Evolutionary conservation across 1,284 basidiomycete genomes (phyloP).

Genomic region (Porodaedalea pini): DNA sequence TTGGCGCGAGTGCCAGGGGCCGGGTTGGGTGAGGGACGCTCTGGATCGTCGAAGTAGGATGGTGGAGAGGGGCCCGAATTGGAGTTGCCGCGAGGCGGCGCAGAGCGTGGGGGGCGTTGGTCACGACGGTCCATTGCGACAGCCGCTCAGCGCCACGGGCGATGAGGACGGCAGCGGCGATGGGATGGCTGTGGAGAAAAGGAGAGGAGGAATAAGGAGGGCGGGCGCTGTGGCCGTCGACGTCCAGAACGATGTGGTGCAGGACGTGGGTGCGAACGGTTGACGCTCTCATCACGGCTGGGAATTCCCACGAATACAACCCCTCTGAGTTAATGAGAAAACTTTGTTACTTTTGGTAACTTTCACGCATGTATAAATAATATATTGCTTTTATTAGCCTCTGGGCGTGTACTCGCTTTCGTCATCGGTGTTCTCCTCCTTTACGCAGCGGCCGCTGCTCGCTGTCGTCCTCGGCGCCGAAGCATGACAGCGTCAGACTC

Average conservation of each 20-base stretch:
- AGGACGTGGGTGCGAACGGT: slow-evolving; percentile 1
- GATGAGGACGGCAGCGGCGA: neutral
- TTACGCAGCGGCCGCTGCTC: too few relatives aligned
- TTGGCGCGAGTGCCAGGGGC: slow-evolving; percentile 38
- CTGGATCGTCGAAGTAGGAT: slow-evolving; percentile 33
- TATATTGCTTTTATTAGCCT: neutral
- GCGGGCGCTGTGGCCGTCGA: neutral
- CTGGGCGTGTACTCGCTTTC: neutral
- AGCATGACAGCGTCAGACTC: too few relatives aligned
- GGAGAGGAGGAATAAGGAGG: slow-evolving; percentile 3
- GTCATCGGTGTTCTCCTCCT: neutral
- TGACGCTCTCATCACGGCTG: neutral
- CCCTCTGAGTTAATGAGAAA: neutral
- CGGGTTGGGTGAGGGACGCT: slow-evolving; percentile 27
- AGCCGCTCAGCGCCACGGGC: slow-evolving; percentile 5
- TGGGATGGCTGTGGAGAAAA: slow-evolving; percentile 2
- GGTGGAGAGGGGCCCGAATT: slow-evolving; percentile 27
- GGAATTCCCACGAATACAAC: slow-evolving; percentile 6
- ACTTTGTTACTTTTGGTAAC: neutral
- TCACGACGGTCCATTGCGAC: slow-evolving; percentile 33
- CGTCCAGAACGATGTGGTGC: neutral
- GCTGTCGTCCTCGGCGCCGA: too few relatives aligned
- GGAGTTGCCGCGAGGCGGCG: slow-evolving; percentile 14
- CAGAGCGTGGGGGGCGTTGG: slow-evolving; percentile 31
- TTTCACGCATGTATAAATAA: neutral